Conservation (phyloP, 2,329 filamentous ascomycete genomes). For the Pseudocercospora ulei region DNA sequence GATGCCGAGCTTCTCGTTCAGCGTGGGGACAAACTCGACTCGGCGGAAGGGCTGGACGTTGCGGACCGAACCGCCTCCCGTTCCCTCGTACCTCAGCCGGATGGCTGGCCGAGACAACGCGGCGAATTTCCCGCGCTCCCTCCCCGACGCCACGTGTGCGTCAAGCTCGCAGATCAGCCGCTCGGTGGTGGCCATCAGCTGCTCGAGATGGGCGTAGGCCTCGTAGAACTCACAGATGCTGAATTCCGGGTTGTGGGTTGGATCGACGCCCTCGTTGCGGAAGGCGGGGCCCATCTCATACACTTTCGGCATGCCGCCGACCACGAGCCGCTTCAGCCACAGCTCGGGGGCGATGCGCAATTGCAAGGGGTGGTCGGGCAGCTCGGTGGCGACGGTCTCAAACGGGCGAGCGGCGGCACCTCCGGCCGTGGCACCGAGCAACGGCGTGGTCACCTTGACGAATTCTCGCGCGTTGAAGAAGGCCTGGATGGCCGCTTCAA, state of each 20-base stretch:
- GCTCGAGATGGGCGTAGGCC: conserved; percentile 65
- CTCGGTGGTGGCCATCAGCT: conserved; percentile 68
- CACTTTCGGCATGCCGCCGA: conserved; percentile 77
- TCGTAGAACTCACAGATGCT: conserved; percentile 96
- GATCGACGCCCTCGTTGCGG: conserved; percentile 78
- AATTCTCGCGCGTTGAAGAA: conserved; percentile 65
- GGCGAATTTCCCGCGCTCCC: conserved; percentile 5
- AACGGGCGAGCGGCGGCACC: conserved; percentile 84
- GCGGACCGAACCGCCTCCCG: conserved; percentile 1
- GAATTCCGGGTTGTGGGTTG: conserved; percentile 93
- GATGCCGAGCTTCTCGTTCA: conserved; percentile 59
- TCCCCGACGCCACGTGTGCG: conserved; percentile 1
- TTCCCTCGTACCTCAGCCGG: not conserved
- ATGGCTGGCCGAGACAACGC: conserved; percentile 4
- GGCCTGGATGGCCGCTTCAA: conserved; percentile 63
- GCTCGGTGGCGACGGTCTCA: conserved; percentile 65
- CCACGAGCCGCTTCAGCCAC: conserved; percentile 83
- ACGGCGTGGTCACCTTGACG: conserved; percentile 81
- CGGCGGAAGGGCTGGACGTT: conserved; percentile 42
- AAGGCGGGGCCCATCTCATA: conserved; percentile 92
- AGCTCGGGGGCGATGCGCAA: conserved; percentile 88
- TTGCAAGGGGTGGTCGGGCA: conserved; percentile 59
- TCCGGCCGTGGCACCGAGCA: conserved; percentile 71
- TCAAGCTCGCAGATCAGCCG: conserved; percentile 46
- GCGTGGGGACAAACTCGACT: conserved; percentile 70